Conservation (phyloP, 2,329 filamentous ascomycete genomes). For the Volutella citrinella region DNA sequence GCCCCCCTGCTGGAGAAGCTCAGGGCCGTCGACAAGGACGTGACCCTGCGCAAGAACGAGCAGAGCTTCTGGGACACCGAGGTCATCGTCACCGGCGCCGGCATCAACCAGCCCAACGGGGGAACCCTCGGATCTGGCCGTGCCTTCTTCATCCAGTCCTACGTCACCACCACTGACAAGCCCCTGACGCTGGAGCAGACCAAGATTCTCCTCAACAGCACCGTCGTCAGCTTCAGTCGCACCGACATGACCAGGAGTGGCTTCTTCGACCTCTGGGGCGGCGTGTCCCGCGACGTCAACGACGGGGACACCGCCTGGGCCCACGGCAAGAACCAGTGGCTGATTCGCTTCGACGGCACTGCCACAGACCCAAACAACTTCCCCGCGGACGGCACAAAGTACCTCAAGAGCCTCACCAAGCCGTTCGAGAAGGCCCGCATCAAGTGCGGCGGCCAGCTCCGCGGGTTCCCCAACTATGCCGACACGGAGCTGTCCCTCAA, state of each 20-base stretch:
- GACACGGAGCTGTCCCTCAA: conserved; percentile 19
- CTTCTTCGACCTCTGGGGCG: conserved; percentile 25
- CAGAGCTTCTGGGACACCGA: conserved; percentile 22
- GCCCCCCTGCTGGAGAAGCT: conserved; percentile 13
- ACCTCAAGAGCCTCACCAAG: conserved; percentile 19
- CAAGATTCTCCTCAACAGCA: conserved; percentile 14
- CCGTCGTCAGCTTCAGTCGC: conserved; percentile 19
- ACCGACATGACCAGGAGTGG: conserved; percentile 19
- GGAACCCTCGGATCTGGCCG: conserved; percentile 19
- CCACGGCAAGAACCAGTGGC: conserved; percentile 21
- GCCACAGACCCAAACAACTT: conserved; percentile 9
- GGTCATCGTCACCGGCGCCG: conserved; percentile 13
- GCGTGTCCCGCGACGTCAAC: conserved; percentile 17
- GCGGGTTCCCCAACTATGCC: conserved; percentile 25
- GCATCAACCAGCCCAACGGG: conserved; percentile 19
- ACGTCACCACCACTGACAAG: conserved; percentile 20
- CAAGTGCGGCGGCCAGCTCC: conserved; percentile 16
- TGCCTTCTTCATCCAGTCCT: conserved; percentile 19
- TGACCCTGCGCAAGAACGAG: conserved; percentile 14
- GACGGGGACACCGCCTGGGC: conserved; percentile 19
- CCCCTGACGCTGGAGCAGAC: conserved; percentile 19
- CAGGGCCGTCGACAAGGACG: conserved; percentile 9
- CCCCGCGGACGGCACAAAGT: conserved; percentile 17
- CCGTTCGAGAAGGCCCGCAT: conserved; percentile 19
- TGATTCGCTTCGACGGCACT: conserved; percentile 21